Evolutionary conservation across 805 yeast genomes (phyloP).

Genomic region (Maudiozyma bulderi): DNA sequence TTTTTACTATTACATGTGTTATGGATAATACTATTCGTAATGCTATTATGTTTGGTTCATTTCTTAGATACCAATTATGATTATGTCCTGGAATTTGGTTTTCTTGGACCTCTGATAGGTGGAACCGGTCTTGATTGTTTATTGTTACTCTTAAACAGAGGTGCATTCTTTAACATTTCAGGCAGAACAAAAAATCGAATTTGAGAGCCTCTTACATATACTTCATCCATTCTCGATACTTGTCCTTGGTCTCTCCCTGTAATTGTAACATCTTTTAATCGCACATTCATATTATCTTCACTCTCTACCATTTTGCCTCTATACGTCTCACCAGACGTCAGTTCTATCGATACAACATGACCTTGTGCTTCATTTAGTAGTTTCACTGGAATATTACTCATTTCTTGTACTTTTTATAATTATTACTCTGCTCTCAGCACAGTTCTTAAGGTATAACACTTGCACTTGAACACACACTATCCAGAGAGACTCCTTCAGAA

Average conservation of each 20-base stretch:
- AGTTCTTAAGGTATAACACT: no score
- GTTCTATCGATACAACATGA: conserved; percentile 73
- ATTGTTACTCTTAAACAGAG: conserved; percentile 60
- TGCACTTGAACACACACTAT: neutral
- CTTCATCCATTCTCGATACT: conserved; percentile 69
- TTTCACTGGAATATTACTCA: conserved; percentile 56
- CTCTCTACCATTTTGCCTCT: conserved; percentile 78
- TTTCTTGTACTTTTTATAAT: neutral
- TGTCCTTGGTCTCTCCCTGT: conserved; percentile 63
- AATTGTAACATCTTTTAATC: conserved; percentile 68
- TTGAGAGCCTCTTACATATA: conserved; percentile 86
- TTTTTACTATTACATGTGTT: no score
- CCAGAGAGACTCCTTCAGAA: conserved; percentile 33
- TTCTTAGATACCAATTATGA: neutral
- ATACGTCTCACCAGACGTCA: conserved; percentile 76
- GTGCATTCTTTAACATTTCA: conserved; percentile 80
- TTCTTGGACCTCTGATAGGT: conserved; percentile 54
- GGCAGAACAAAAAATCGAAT: conserved; percentile 79
- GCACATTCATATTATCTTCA: conserved; percentile 93
- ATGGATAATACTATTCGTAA: neutral
- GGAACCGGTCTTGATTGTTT: conserved; percentile 54
- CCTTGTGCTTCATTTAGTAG: conserved; percentile 85
- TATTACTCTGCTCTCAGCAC: neutral
- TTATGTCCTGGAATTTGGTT: conserved; percentile 18
- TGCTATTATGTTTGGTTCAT: neutral